Conservation (phyloP, 257 asterid genomes). For the Capsicum rhomboideum region DNA sequence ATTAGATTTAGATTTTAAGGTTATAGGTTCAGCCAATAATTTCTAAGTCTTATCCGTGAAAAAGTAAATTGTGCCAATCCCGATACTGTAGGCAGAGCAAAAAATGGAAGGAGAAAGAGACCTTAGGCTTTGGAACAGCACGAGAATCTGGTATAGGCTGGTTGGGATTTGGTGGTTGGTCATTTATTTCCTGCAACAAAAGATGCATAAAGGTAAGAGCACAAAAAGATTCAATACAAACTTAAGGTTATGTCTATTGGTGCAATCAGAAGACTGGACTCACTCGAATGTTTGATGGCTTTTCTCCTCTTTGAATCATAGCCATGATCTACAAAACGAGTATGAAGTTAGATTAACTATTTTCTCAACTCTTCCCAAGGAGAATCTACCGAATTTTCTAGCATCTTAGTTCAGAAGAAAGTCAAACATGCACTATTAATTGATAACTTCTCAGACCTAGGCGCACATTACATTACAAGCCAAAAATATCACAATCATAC, state of each 20-base stretch:
- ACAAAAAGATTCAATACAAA: not conserved
- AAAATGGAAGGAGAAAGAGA: slow-evolving; percentile 13
- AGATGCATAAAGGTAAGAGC: not conserved
- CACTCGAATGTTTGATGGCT: slow-evolving; percentile 81
- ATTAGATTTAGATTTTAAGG: not conserved
- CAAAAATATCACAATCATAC: not conserved
- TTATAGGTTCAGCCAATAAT: not conserved
- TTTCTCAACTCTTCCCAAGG: not conserved
- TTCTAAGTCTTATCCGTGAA: not conserved
- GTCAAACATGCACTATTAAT: not conserved
- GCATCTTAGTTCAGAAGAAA: not conserved
- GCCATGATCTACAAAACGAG: slow-evolving; percentile 59
- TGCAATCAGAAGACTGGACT: slow-evolving; percentile 11
- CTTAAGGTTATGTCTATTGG: not conserved
- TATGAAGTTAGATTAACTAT: not conserved
- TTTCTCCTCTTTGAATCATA: slow-evolving; percentile 92
- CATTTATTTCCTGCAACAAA: slow-evolving; percentile 61
- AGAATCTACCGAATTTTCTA: not conserved
- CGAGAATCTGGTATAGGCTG: slow-evolving; percentile 74
- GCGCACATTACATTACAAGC: not conserved
- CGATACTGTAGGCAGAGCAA: not conserved
- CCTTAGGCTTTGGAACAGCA: slow-evolving; percentile 72
- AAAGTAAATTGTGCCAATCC: not conserved
- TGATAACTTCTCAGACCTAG: not conserved
- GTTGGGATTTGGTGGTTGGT: slow-evolving; percentile 89